Base-by-base conservation (phyloP, 78 protist species). In the Abeoforma whisleri region DNA sequence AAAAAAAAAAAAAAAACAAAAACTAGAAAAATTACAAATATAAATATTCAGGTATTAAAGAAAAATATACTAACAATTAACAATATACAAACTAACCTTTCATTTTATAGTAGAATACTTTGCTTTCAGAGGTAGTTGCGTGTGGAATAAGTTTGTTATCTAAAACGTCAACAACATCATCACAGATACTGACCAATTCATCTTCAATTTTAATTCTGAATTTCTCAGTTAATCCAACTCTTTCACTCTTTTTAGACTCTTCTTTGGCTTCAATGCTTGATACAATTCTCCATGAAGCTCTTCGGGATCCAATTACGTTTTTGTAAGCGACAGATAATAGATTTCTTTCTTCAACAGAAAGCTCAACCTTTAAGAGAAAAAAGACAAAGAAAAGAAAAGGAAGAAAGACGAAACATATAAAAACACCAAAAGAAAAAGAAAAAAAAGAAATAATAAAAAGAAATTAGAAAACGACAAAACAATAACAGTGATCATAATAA, bases 311-410 rank as follows among this genome's bases (percentile, higher is more conserved):
- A 48, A 97, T 95, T 57, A 96, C 96, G 88, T 98, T 96, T 93
- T 97, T 97, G 93, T 96, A 98, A 1, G 99, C 99, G 69, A 97
- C 99, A 16, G 99, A 96, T 81, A 97, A 92, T 28, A 97, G 93
- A 87, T 96, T 97, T 82, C 99, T 89, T 91, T 97, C 98, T 83
- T 97, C 98, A 68, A 89, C 92, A n/a, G 94, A 84, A 31, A 96
- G 94, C 86, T 97, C 97, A 62, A 87, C 80, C 87, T 88, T 87
- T 33, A 91, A 39, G 76, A 81, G n/a, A n/a, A n/a, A n/a, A n/a
- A n/a, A n/a, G n/a, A n/a, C n/a, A n/a, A n/a, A n/a, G n/a, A n/a
- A n/a, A n/a, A n/a, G n/a, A n/a, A n/a, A n/a, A n/a, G n/a, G n/a
- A n/a, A n/a, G n/a, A n/a, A n/a, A n/a, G n/a, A n/a, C n/a, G n/a